A percentile compares a stretch with the other conserved stretches of the same genome.
phyloP scores from a whole-genome alignment of 306 rosid genomes.

The Styphnolobium japonicum region DNA sequence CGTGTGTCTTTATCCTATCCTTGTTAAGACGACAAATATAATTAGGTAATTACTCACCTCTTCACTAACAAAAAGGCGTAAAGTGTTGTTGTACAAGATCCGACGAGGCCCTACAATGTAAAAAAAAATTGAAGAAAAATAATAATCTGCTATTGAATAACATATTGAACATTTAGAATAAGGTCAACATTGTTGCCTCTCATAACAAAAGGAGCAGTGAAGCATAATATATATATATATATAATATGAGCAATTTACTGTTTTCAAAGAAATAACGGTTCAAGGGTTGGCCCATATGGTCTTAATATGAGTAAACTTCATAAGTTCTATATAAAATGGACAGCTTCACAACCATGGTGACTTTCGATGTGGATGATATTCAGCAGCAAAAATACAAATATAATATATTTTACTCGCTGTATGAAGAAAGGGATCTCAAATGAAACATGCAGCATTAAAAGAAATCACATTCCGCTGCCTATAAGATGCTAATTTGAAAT shows the following conservation, averaged over 20 bases:
- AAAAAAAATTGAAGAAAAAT: slow-evolving; percentile 13
- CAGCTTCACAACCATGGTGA: background rate
- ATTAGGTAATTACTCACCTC: slow-evolving; percentile 57
- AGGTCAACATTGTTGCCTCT: background rate
- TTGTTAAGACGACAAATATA: background rate
- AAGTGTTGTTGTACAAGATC: slow-evolving; percentile 62
- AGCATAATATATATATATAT: background rate
- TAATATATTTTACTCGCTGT: background rate
- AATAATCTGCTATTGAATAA: slow-evolving; percentile 2
- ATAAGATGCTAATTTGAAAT: background rate
- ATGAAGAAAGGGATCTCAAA: background rate
- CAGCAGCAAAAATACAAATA: background rate
- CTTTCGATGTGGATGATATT: background rate
- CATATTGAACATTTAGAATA: slow-evolving; percentile 1
- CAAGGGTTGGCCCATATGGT: background rate
- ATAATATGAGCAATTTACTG: background rate
- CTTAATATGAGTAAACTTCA: background rate
- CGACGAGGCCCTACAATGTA: slow-evolving; percentile 71
- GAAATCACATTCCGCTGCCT: background rate
- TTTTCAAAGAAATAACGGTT: background rate
- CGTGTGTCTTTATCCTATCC: background rate
- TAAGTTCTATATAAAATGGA: background rate
- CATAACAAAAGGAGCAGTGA: background rate
- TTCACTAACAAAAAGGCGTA: slow-evolving; percentile 71
- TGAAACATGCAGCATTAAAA: background rate